Percentiles rank a stretch among this genome's conserved stretches.
phyloP scores from a whole-genome alignment of 2,329 filamentous ascomycete genomes.

The Akanthomyces muscarius region DNA sequence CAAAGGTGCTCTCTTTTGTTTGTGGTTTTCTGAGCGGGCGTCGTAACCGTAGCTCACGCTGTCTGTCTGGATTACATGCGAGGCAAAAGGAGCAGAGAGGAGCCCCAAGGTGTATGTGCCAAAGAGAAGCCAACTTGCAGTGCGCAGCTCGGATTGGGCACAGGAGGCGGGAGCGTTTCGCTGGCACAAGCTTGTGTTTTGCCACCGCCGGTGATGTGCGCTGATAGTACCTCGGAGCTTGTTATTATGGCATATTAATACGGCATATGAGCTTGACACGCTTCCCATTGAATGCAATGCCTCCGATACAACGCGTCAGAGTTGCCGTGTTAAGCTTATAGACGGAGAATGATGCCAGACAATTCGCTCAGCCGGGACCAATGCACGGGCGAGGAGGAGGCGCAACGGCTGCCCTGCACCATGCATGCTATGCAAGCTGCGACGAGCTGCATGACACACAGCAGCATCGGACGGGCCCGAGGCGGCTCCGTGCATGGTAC shows the following conservation, averaged over 20 bases:
- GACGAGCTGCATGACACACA: background rate
- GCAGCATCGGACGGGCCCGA: background rate
- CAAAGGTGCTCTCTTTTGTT: background rate
- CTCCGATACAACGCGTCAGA: background rate
- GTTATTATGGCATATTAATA: no score
- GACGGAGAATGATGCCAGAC: background rate
- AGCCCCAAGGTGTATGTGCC: no score
- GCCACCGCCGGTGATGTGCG: no score
- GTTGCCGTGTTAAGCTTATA: background rate
- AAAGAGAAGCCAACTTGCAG: no score
- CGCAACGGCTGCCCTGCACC: background rate
- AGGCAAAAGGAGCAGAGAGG: background rate
- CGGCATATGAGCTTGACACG: no score
- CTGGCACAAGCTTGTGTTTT: no score
- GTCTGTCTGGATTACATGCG: background rate
- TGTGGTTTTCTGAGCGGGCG: background rate
- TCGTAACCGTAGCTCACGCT: background rate
- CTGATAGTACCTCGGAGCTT: no score
- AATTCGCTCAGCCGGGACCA: background rate
- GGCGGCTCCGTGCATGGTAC: background rate
- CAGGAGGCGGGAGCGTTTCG: no score
- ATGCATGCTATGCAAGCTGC: background rate
- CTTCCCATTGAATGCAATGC: no score
- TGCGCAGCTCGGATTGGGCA: no score
- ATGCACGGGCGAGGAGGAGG: no score